Conservation (phyloP, 768 basidiomycete species). For the Leccinum longicurvipes region DNA sequence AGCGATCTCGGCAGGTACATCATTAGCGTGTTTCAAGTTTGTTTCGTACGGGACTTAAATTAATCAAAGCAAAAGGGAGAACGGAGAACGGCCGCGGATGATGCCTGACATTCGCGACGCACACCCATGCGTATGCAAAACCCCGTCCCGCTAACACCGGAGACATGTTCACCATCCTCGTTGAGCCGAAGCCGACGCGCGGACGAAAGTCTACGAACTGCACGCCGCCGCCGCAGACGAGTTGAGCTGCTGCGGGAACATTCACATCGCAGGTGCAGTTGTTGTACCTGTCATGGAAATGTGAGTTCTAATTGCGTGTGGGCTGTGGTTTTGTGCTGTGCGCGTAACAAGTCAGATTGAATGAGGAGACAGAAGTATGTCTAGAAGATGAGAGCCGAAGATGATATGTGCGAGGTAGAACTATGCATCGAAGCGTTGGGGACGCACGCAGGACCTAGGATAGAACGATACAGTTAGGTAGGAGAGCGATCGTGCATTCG, state of each 20-base stretch:
- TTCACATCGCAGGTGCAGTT: background rate
- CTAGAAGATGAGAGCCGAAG: background rate
- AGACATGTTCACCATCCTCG: background rate
- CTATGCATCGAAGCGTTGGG: background rate
- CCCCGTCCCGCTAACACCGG: background rate
- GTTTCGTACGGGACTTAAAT: background rate
- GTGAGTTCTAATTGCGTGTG: background rate
- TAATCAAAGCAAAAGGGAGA: background rate
- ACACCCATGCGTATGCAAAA: background rate
- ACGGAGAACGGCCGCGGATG: background rate
- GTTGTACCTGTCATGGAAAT: background rate
- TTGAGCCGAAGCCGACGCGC: background rate
- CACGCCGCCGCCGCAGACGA: background rate
- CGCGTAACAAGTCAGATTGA: background rate
- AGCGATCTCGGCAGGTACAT: no score
- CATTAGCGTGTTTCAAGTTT: background rate
- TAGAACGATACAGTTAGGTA: background rate
- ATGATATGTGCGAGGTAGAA: background rate
- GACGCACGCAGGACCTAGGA: background rate
- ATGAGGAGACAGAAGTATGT: background rate
- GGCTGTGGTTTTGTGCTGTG: background rate
- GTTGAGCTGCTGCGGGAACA: background rate
- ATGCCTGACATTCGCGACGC: background rate
- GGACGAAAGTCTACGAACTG: background rate
- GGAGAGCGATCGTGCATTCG: background rate